These are phyloP conservation scores for Cryptococcus sp. DNA, from an alignment of 1,284 basidiomycete species.

Conservation along the genomic window DNA sequence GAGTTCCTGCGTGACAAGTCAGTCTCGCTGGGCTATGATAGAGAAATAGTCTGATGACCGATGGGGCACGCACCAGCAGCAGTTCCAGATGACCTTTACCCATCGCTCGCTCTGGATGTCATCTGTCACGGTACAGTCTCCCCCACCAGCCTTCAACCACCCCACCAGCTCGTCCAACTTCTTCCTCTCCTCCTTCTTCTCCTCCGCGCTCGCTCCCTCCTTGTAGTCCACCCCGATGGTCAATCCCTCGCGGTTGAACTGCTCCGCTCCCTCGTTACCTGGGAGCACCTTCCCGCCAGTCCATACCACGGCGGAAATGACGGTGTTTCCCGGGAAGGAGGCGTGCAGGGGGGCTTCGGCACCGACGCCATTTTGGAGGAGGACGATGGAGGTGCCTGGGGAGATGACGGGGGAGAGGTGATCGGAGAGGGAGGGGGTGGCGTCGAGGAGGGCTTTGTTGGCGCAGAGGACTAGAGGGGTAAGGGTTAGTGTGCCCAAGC, in stretches of 20 bases:
- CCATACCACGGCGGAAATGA: slow-evolving; percentile 54
- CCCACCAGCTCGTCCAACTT: slow-evolving; percentile 42
- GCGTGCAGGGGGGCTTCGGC: slow-evolving; percentile 52
- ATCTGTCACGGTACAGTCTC: slow-evolving; percentile 44
- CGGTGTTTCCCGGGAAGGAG: slow-evolving; percentile 49
- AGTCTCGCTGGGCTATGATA: not conserved
- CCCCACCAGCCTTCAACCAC: slow-evolving; percentile 43
- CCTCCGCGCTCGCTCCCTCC: slow-evolving; percentile 16
- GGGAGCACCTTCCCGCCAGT: slow-evolving; percentile 47
- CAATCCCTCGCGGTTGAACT: slow-evolving; percentile 47
- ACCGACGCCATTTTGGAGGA: slow-evolving; percentile 55
- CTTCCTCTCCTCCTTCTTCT: slow-evolving; percentile 29
- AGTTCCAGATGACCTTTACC: slow-evolving; percentile 52
- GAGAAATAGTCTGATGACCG: not conserved
- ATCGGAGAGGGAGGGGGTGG: slow-evolving; percentile 43
- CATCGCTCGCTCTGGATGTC: slow-evolving; percentile 54
- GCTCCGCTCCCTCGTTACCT: slow-evolving; percentile 32
- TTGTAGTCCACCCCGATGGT: slow-evolving; percentile 50
- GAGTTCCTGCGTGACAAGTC: slow-evolving; percentile 37
- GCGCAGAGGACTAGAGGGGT: slow-evolving; percentile 41
- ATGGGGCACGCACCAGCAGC: slow-evolving; percentile 20
- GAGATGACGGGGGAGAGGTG: slow-evolving; percentile 40
- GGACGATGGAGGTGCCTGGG: slow-evolving; percentile 49
- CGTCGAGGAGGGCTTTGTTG: slow-evolving; percentile 49
- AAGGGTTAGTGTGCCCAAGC: not conserved